Evolutionary conservation across 2,329 filamentous ascomycete species (phyloP).

Genomic region (Nemania abortiva): DNA sequence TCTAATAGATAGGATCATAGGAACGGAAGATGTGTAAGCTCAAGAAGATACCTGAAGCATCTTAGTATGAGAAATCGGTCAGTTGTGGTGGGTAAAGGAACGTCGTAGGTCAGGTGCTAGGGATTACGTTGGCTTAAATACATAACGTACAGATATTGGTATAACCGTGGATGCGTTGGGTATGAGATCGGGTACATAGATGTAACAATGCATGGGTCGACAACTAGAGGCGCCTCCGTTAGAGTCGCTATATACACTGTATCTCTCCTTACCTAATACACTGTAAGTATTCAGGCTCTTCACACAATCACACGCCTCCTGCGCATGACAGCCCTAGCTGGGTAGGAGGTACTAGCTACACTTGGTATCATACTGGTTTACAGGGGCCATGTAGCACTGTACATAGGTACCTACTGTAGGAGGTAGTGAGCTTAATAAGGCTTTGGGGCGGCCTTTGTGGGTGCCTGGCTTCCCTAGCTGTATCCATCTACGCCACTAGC

Average conservation of each 20-base stretch:
- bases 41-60: not conserved
- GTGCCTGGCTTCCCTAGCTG: slow-evolving; percentile 2
- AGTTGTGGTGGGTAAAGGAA: not conserved
- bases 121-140: slow-evolving; percentile 8
- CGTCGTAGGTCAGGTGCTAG: not conserved
- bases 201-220: slow-evolving; percentile 33
- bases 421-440: not conserved
- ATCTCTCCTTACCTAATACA: not conserved
- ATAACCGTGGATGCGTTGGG: not conserved
- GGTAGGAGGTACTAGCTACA: slow-evolving; percentile 27
- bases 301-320: slow-evolving; percentile 18
- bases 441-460: not conserved
- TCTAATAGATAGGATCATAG: too few species aligned
- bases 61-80: not conserved
- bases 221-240: not conserved
- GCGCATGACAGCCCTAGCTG: slow-evolving; percentile 7
- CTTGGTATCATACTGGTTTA: not conserved
- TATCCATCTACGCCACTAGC: slow-evolving; percentile 4
- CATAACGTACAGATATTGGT: slow-evolving; percentile 12
- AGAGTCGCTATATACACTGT: slow-evolving; percentile 1
- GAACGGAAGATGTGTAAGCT: too few species aligned
- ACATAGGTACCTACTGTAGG: slow-evolving; percentile 4
- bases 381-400: not conserved
- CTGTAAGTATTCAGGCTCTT: not conserved
- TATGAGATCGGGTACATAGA: slow-evolving; percentile 19